Evolutionary conservation across 169 alveolate genomes (phyloP).

Genomic region (Cryptosporidium xiaoi): DNA sequence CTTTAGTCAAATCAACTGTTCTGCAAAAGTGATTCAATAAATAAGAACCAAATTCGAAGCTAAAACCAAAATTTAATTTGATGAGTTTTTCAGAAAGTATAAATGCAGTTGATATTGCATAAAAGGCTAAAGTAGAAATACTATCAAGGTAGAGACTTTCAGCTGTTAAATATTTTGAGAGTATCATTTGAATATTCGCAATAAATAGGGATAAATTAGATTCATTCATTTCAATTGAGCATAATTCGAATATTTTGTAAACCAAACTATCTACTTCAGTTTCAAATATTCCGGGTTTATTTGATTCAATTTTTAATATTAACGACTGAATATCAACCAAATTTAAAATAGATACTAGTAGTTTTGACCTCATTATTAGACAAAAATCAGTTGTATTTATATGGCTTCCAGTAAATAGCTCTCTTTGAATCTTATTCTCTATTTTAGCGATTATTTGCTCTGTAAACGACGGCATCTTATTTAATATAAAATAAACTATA

Average conservation of each 20-base stretch:
- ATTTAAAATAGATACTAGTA: not conserved
- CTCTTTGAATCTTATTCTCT: not conserved
- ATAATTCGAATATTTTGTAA: not conserved
- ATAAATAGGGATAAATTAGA: not conserved
- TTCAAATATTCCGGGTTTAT: not conserved
- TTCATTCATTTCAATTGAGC: not conserved
- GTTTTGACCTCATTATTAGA: not conserved
- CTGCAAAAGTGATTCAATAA: conserved; percentile 58
- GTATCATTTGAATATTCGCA: conserved; percentile 45
- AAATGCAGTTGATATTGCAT: conserved; percentile 29
- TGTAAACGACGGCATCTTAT: conserved; percentile 13
- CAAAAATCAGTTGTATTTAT: not conserved
- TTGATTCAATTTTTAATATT: not conserved
- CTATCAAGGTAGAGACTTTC: not conserved
- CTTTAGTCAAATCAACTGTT: not conserved
- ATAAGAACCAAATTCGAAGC: conserved; percentile 59
- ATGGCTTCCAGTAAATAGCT: not conserved
- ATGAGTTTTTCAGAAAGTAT: conserved; percentile 10
- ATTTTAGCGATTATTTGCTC: not conserved
- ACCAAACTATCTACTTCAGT: not conserved
- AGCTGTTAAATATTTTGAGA: conserved; percentile 16
- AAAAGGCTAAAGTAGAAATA: not conserved
- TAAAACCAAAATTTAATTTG: not conserved
- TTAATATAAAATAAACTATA: not conserved
- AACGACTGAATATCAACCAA: not conserved